Percentiles rank a stretch among this genome's conserved stretches.
Conservation (phyloP, 2,329 filamentous ascomycete species). For the Incumbomyces delicatus region DNA sequence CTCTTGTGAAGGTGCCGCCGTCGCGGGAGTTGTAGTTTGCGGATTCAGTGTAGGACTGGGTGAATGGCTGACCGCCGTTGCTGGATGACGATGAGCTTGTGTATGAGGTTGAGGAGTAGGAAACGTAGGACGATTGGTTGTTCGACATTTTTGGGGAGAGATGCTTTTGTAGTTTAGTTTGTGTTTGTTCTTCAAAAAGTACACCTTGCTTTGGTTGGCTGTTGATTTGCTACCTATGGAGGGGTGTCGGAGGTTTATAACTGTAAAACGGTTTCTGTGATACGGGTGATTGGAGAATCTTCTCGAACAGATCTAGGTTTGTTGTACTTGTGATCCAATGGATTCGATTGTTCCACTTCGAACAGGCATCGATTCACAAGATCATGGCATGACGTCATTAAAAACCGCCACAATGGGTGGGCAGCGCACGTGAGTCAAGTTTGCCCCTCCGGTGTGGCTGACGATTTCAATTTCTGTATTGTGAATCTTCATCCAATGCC, state of each 20-base stretch:
- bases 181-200: not conserved
- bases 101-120: constrained; percentile 6
- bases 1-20: constrained; percentile 1
- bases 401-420: not conserved
- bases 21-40: constrained; percentile 5
- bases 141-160: not conserved
- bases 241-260: not conserved
- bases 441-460: not conserved
- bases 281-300: too few relatives aligned
- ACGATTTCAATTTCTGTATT: not conserved
- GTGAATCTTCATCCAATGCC: too few relatives aligned
- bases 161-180: not conserved
- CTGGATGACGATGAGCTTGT: not conserved
- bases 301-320: too few relatives aligned
- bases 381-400: too few relatives aligned
- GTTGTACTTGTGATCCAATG: too few relatives aligned
- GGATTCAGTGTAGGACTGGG: constrained; percentile 2
- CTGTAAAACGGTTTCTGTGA: not conserved
- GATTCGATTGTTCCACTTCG: too few relatives aligned
- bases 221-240: not conserved
- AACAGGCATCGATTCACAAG: too few relatives aligned
- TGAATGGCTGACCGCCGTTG: not conserved
- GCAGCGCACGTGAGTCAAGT: too few relatives aligned
- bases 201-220: not conserved
- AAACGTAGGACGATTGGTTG: constrained; percentile 2